Conservation (phyloP, 768 basidiomycete species). For the Favolaschia claudopus region DNA sequence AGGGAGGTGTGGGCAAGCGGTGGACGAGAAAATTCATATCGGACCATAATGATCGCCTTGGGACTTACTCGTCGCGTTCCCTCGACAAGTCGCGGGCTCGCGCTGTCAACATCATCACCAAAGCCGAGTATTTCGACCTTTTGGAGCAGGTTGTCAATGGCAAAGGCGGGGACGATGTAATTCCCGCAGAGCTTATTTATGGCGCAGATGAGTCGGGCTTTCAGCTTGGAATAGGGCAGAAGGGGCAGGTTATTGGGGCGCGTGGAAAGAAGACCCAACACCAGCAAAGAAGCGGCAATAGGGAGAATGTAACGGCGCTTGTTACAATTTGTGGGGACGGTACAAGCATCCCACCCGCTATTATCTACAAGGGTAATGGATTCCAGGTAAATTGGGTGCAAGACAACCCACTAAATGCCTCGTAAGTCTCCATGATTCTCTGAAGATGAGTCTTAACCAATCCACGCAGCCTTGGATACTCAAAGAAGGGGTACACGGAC, state of each 20-base stretch:
- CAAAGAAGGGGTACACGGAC: constrained; percentile 44
- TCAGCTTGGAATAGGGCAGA: constrained; percentile 19
- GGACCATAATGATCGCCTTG: constrained; percentile 23
- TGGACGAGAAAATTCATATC: constrained; percentile 27
- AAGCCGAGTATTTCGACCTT: constrained; percentile 34
- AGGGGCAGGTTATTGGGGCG: constrained; percentile 29
- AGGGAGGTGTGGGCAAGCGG: constrained; percentile 26
- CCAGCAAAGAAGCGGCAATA: constrained; percentile 40
- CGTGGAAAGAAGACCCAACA: constrained; percentile 31
- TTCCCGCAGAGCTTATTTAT: constrained; percentile 3
- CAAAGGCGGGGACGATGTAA: constrained; percentile 11
- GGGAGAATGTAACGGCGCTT: constrained; percentile 50
- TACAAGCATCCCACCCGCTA: constrained; percentile 32
- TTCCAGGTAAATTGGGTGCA: constrained; percentile 27
- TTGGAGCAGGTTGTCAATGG: constrained; percentile 21
- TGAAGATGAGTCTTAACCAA: not conserved
- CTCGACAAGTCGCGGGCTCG: constrained; percentile 31
- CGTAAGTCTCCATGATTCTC: not conserved
- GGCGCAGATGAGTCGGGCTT: constrained; percentile 28
- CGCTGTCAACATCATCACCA: constrained; percentile 39
- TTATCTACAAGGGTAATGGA: constrained; percentile 43
- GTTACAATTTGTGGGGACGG: constrained; percentile 52
- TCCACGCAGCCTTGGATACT: constrained; percentile 27
- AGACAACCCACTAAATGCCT: not conserved
- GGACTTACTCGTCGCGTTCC: constrained; percentile 32